Evolutionary conservation across 176 grass and related monocot species (phyloP), one percentile per base, ranked within the genome.

Genomic region (Echinochloa phyllopogon): DNA sequence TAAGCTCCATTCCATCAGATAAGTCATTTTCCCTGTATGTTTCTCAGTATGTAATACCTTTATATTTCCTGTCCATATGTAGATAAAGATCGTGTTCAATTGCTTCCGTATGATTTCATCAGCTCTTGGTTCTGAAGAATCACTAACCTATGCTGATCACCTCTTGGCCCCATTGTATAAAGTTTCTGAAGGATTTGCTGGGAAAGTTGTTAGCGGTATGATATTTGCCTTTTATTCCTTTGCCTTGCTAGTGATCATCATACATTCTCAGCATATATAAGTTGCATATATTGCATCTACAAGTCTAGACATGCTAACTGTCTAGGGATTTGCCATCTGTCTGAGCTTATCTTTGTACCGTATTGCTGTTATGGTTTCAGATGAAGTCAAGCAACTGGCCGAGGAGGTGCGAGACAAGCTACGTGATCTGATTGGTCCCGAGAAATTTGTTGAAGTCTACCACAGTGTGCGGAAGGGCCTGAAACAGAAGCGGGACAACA

Each of bases 111-210:
- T 80, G 76, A 92, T 98, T 79, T 92, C 89, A 59, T 65, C 55
- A 79, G 83, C 82, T 53, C 87, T 94, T 85, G 96, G 88, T 25
- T 72, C 91, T 27, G 89, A 92, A 87, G 93, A 87, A 59, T 90
- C 89, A 73, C 74, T 88, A 75, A 69, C 77, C 62, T 98, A 98
- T 67, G 91, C 91, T 65, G 57, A 65, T 76, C 77, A 94, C 41
- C 53, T 95, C 49, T 70, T 98, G 81, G 43, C 72, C 83, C 91
- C 96, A 12, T 65, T 98, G n/a, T 98, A 98, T 79, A 98, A 98
- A 94, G 89, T 95, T 65, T 92, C 80, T 58, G 96, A 98, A 94
- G 96, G 91, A 90, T 95, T 98, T 88, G 87, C 96, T 67, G 96
- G 96, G 63, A 98, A 98, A 81, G 87, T 95, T 38, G 68, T 94